Evolutionary conservation across 176 grass and related monocot species (phyloP).

Genomic region (Triticum aestivum): IWGSC_CS_RefSeq_v2.1 NC_057801.1:90883392-90883891

Average conservation of each 20-base stretch:
- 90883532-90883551: neutral
- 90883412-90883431: neutral
- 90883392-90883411: neutral
- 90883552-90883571: neutral
- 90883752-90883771: slow-evolving; percentile 48
- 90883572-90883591: neutral
- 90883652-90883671: slow-evolving; percentile 45
- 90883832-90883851: neutral
- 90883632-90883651: slow-evolving; percentile 54
- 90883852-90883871: neutral
- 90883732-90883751: slow-evolving; percentile 63
- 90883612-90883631: slow-evolving; percentile 38
- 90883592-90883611: neutral
- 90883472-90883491: slow-evolving; percentile 47
- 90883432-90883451: neutral
- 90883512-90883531: slow-evolving; percentile 37
- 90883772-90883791: slow-evolving; percentile 60
- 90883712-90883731: slow-evolving; percentile 38
- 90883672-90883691: slow-evolving; percentile 51
- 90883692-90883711: slow-evolving; percentile 13
- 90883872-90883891: neutral
- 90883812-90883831: slow-evolving; percentile 61
- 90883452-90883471: slow-evolving; percentile 44
- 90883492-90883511: slow-evolving; percentile 43
- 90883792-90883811: slow-evolving; percentile 73